Base-by-base conservation (phyloP, 75 land plant species). In the Chamaecyparis obtusa region DNA sequence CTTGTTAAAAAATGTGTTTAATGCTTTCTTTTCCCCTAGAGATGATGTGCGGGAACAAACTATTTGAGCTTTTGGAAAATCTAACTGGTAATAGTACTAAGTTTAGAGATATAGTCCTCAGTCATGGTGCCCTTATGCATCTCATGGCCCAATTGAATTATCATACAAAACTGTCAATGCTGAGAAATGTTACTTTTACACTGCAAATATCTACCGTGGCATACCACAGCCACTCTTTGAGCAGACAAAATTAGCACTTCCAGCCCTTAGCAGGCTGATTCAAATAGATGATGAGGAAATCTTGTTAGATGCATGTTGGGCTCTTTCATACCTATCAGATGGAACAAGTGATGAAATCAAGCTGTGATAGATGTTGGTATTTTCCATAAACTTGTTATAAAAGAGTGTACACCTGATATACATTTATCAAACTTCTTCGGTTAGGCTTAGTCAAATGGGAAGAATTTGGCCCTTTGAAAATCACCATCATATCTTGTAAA, bases 171-270 rank as follows among this genome's bases (percentile, higher is more conserved):
- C 87, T 96, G 46, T 95, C 95, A 36, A 96, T 95, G 95, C 83
- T 96, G 69, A 88, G 98, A 72, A 96, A 96, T 93, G 96, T 94
- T 13, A 95, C 96, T 21, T 96, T 95, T 95, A 93, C 94, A 32
- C 88, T 96, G 33, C 93, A 95, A 96, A 96, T 57, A 94, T 96
- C 60, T 96, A 96, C 78, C 89, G 97, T 71, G 97, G 97, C 86
- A 93, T 92, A 87, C 96, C 97, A 14, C 95, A 93, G 83, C 93
- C 97, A 43, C 91, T 91, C 27, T 96, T 94, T 93, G 96, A 93
- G 75, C 83, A 64, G 82, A 82, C 86, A 27, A 35, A 48, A 60
- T 92, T 92, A 74, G 96, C 96, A 21, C 89, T 95, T 81, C 92
- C 95, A 78, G 95, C 92, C 57, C 91, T 95, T 69, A 87, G 88